A percentile compares a stretch with the other conserved stretches of the same genome.
Evolutionary conservation across 208 protist genomes (phyloP).

Genomic region (Willaertia magna): DNA sequence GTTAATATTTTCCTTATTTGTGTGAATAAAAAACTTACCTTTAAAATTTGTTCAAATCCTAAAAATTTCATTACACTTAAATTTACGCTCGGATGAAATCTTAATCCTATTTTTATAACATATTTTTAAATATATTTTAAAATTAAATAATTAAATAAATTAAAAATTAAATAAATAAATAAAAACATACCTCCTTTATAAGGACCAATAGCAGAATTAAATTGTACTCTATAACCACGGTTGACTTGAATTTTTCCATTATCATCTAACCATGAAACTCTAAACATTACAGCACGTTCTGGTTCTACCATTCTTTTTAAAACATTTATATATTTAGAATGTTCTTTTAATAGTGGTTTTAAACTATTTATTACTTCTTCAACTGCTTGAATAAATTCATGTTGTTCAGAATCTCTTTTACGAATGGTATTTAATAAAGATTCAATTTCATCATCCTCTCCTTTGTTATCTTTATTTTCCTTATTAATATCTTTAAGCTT

Average conservation of each 20-base stretch:
- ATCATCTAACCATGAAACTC: slow-evolving; percentile 78
- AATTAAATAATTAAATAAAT: no score
- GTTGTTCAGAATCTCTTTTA: slow-evolving; percentile 52
- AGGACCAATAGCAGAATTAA: slow-evolving; percentile 73
- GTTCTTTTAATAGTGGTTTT: slow-evolving; percentile 55
- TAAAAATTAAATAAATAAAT: no score
- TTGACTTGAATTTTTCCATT: slow-evolving; percentile 63
- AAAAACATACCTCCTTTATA: slow-evolving; percentile 87
- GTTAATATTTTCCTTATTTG: no score
- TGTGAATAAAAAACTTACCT: no score
- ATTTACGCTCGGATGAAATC: slow-evolving; percentile 64
- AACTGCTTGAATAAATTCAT: slow-evolving; percentile 72
- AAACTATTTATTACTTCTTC: slow-evolving; percentile 63
- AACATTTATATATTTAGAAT: slow-evolving; percentile 56
- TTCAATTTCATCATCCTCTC: background rate
- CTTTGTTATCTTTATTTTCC: no score
- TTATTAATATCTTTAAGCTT: no score
- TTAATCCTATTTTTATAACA: slow-evolving; percentile 14
- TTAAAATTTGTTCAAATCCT: slow-evolving; percentile 87
- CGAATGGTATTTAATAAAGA: slow-evolving; percentile 27
- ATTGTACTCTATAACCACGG: slow-evolving; percentile 75
- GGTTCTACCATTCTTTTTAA: slow-evolving; percentile 70
- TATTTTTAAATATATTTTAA: slow-evolving; percentile 3
- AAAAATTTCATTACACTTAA: slow-evolving; percentile 78
- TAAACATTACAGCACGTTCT: slow-evolving; percentile 67